Conservation (phyloP, 768 basidiomycete genomes). For the Collybia nuda region DNA sequence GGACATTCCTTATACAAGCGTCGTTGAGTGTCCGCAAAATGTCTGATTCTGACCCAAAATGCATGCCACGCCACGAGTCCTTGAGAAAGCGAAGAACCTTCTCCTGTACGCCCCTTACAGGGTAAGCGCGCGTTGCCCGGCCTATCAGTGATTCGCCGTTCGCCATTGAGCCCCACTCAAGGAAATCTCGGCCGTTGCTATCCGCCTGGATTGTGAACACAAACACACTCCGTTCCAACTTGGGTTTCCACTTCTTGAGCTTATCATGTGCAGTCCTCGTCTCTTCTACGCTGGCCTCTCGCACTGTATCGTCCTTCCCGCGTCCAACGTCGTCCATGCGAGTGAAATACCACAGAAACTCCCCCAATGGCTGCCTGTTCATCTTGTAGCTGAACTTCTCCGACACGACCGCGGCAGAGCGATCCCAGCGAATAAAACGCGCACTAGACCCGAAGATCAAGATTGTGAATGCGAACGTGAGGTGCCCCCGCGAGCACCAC, state of each 20-base stretch:
- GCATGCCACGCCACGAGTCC: too few relatives aligned
- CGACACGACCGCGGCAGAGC: slow-evolving; percentile 28
- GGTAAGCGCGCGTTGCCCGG: too few relatives aligned
- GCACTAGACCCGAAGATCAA: slow-evolving; percentile 20
- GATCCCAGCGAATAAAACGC: slow-evolving; percentile 31
- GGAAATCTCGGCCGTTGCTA: neutral
- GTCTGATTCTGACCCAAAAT: too few relatives aligned
- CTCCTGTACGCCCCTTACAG: too few relatives aligned
- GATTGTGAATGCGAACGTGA: slow-evolving; percentile 24
- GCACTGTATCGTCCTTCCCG: slow-evolving; percentile 26
- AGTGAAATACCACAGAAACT: slow-evolving; percentile 29
- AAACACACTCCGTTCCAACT: slow-evolving; percentile 7
- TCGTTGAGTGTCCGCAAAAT: too few relatives aligned
- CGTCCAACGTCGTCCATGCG: slow-evolving; percentile 11
- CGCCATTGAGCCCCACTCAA: slow-evolving; percentile 12
- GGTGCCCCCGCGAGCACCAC: slow-evolving; percentile 22
- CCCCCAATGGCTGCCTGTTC: slow-evolving; percentile 16
- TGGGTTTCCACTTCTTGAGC: slow-evolving; percentile 6
- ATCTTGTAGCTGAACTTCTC: slow-evolving; percentile 20
- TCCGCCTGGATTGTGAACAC: slow-evolving; percentile 9
- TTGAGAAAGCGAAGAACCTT: too few relatives aligned
- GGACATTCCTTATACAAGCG: too few relatives aligned
- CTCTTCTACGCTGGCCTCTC: slow-evolving; percentile 8
- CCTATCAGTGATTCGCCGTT: slow-evolving; percentile 10
- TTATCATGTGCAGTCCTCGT: slow-evolving; percentile 1